Evolutionary conservation across 495 filamentous ascomycete species (phyloP).

Genomic region (Penicillium desertorum): DNA sequence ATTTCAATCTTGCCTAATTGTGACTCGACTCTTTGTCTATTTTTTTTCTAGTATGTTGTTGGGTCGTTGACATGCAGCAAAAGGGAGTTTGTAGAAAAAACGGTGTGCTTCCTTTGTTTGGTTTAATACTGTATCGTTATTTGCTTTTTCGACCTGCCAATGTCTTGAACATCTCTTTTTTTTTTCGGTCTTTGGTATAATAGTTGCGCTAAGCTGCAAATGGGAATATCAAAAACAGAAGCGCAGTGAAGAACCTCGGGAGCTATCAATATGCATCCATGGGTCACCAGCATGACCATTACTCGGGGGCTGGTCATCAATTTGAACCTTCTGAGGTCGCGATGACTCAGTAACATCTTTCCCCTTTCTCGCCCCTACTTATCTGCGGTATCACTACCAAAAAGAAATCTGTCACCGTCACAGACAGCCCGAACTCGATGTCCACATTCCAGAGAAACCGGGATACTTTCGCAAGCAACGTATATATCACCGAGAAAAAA

Average conservation of each 20-base stretch:
- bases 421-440: neutral
- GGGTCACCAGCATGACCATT: neutral
- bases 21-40: neutral
- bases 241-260: neutral
- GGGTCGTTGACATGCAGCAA: constrained; percentile 1
- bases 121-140: neutral
- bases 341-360: neutral
- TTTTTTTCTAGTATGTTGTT: neutral
- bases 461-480: neutral
- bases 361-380: neutral
- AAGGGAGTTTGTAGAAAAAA: neutral
- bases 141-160: neutral
- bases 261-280: neutral
- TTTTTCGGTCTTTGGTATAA: neutral
- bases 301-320: neutral
- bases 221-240: neutral
- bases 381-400: neutral
- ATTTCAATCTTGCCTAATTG: constrained; percentile 4
- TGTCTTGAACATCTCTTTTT: neutral
- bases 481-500: neutral
- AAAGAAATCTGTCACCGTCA: neutral
- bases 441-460: neutral
- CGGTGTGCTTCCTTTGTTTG: neutral
- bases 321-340: neutral
- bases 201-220: neutral